Percentiles rank a stretch among this genome's conserved stretches.
Evolutionary conservation across 805 yeast species (phyloP).

Genomic region (Candida tibetensis): DNA sequence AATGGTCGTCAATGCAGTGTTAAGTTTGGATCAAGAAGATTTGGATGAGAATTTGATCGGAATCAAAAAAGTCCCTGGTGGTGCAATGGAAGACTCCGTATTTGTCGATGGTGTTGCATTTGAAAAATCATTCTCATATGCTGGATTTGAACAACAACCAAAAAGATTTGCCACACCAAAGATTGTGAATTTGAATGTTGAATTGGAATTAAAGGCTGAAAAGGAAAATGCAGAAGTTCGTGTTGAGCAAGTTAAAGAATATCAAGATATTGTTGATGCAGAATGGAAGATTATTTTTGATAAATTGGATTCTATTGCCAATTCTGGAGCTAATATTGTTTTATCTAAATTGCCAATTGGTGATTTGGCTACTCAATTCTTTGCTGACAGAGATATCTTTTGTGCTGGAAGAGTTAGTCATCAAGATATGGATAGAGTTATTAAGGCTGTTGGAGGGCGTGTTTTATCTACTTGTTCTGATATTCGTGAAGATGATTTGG

Average conservation of each 20-base stretch:
- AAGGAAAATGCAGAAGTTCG: slow-evolving; percentile 98
- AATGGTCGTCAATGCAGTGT: slow-evolving; percentile 95
- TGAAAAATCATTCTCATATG: slow-evolving; percentile 94
- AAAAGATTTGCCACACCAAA: slow-evolving; percentile 77
- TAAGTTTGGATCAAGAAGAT: slow-evolving; percentile 78
- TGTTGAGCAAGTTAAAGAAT: slow-evolving; percentile 88
- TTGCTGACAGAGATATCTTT: slow-evolving; percentile 93
- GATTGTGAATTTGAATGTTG: slow-evolving; percentile 82
- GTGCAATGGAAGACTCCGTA: slow-evolving; percentile 89
- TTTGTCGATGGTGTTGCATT: slow-evolving; percentile 95
- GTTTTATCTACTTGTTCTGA: slow-evolving; percentile 75
- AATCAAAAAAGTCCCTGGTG: slow-evolving; percentile 92
- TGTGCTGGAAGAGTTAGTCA: slow-evolving; percentile 93
- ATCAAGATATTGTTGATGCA: slow-evolving; percentile 97
- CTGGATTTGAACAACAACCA: slow-evolving; percentile 99
- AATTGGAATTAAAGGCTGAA: slow-evolving; percentile 95
- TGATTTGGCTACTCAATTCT: slow-evolving; percentile 97
- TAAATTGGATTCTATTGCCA: slow-evolving; percentile 78
- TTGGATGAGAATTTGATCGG: slow-evolving; percentile 90
- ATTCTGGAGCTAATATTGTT: slow-evolving; percentile 88
- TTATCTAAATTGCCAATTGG: slow-evolving; percentile 95
- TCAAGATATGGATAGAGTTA: slow-evolving; percentile 90
- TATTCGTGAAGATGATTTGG: slow-evolving; percentile 67
- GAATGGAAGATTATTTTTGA: slow-evolving; percentile 93
- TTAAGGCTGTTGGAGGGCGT: slow-evolving; percentile 90